A percentile compares a stretch with the other conserved stretches of the same genome.
phyloP scores from a whole-genome alignment of 1,284 basidiomycete genomes.

The Ceratobasidium theobromae region DNA sequence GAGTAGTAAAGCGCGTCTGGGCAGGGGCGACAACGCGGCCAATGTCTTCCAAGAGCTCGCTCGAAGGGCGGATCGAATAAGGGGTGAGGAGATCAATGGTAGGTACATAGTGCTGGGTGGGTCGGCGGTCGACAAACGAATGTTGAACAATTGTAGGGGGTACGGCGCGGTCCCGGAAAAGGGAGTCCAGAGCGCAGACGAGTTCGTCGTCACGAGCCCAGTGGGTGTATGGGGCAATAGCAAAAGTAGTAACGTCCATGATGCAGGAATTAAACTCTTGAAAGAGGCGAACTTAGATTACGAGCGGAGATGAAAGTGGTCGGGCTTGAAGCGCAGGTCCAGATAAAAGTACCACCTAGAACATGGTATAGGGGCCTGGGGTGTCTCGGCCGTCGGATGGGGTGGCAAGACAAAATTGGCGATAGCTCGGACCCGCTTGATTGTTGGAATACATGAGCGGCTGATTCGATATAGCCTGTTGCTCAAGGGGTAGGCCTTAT shows the following conservation, averaged over 20 bases:
- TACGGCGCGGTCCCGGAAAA: conserved; percentile 8
- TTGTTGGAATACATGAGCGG: background rate
- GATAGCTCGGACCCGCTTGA: background rate
- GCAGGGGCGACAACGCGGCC: conserved; percentile 2
- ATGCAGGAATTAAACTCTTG: background rate
- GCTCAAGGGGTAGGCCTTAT: background rate
- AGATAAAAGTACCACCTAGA: background rate
- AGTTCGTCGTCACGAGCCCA: background rate
- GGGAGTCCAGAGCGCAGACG: background rate
- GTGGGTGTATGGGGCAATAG: conserved; percentile 9
- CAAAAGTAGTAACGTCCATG: conserved; percentile 11
- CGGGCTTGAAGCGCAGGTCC: background rate
- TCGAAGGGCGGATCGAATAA: conserved; percentile 2
- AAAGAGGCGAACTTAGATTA: background rate
- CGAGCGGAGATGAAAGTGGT: background rate
- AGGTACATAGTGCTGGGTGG: background rate
- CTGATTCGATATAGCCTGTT: background rate
- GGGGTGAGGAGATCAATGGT: conserved; percentile 6
- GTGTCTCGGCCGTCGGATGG: background rate
- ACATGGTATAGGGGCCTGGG: background rate
- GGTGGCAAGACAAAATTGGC: background rate
- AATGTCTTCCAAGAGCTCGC: conserved; percentile 20
- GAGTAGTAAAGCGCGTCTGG: background rate
- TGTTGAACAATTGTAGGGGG: conserved; percentile 14
- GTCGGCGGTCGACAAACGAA: conserved; percentile 18